These are phyloP conservation scores for Neofusicoccum sp. DNA, from an alignment of 2,329 filamentous ascomycete species.

Conservation along the genomic window DNA sequence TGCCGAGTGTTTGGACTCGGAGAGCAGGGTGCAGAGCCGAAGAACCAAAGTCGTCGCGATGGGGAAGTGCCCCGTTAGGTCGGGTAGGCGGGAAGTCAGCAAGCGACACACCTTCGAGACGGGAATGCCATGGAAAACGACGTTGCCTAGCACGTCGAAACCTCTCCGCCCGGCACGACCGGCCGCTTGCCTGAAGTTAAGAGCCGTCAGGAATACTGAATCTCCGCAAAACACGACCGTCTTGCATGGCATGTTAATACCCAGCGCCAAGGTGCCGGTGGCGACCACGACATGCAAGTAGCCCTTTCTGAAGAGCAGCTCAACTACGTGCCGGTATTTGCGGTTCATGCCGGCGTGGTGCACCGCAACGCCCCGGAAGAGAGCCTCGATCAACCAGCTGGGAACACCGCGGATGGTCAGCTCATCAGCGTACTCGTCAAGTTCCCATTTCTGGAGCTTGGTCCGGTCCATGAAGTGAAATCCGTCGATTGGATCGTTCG, in stretches of 20 bases:
- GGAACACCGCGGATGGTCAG: slow-evolving; percentile 56
- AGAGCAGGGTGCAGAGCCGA: slow-evolving; percentile 66
- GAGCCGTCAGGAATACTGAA: slow-evolving; percentile 70
- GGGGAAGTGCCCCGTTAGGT: slow-evolving; percentile 76
- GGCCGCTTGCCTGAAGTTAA: slow-evolving; percentile 76
- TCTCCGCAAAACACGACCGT: slow-evolving; percentile 78
- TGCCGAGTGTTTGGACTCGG: slow-evolving; percentile 64
- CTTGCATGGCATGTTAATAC: slow-evolving; percentile 81
- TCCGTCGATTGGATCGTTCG: slow-evolving; percentile 61
- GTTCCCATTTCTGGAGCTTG: slow-evolving; percentile 60
- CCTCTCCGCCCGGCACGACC: slow-evolving; percentile 79
- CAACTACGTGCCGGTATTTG: slow-evolving; percentile 71
- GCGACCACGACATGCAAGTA: slow-evolving; percentile 72
- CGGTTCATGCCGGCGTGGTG: slow-evolving; percentile 82
- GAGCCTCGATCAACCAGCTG: slow-evolving; percentile 59
- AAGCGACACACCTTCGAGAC: slow-evolving; percentile 65
- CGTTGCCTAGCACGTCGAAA: slow-evolving; percentile 79
- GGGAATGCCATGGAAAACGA: slow-evolving; percentile 72
- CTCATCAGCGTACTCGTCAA: slow-evolving; percentile 57
- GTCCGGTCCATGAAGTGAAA: slow-evolving; percentile 69
- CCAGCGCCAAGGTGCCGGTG: slow-evolving; percentile 74
- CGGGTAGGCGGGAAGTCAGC: slow-evolving; percentile 72
- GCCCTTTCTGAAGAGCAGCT: slow-evolving; percentile 74
- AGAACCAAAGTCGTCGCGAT: slow-evolving; percentile 74
- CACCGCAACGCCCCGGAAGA: slow-evolving; percentile 71